These are phyloP conservation scores for Haplosporangium sp. DNA, from an alignment of 371 early-diverging fungal genomes.

Conservation along the genomic window DNA sequence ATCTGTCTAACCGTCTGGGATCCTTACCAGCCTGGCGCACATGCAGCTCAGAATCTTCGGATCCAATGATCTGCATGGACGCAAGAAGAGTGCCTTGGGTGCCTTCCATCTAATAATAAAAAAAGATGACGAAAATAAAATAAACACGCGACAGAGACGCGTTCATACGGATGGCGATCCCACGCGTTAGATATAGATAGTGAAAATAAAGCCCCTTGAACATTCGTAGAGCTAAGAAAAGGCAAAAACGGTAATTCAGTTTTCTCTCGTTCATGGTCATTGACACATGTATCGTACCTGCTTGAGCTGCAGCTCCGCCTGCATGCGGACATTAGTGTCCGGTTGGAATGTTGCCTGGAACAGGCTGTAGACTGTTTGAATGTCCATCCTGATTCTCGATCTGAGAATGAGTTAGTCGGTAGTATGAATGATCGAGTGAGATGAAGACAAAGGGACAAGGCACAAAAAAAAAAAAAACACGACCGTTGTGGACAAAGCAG, in stretches of 20 bases:
- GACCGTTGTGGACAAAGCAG: slow-evolving; percentile 2
- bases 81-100: slow-evolving; percentile 71
- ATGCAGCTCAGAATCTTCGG: slow-evolving; percentile 65
- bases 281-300: slow-evolving; percentile 13
- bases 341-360: slow-evolving; percentile 82
- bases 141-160: slow-evolving; percentile 4
- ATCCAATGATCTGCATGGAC: slow-evolving; percentile 75
- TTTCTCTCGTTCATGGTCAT: neutral
- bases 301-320: slow-evolving; percentile 74
- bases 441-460: slow-evolving; percentile 1
- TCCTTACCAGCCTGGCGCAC: slow-evolving; percentile 81
- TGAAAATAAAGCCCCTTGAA: neutral
- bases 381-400: slow-evolving; percentile 24
- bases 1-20: too few species aligned
- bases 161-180: neutral
- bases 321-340: slow-evolving; percentile 76
- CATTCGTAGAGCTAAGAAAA: too few species aligned
- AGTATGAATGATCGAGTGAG: neutral
- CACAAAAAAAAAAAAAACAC: slow-evolving; percentile 9
- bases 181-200: neutral
- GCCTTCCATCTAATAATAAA: slow-evolving; percentile 61
- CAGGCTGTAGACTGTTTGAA: slow-evolving; percentile 58
- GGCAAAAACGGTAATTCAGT: neutral
- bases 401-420: neutral
- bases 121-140: neutral